Base-by-base conservation (phyloP, 2,329 filamentous ascomycete genomes). In the Colletotrichum musae region DNA sequence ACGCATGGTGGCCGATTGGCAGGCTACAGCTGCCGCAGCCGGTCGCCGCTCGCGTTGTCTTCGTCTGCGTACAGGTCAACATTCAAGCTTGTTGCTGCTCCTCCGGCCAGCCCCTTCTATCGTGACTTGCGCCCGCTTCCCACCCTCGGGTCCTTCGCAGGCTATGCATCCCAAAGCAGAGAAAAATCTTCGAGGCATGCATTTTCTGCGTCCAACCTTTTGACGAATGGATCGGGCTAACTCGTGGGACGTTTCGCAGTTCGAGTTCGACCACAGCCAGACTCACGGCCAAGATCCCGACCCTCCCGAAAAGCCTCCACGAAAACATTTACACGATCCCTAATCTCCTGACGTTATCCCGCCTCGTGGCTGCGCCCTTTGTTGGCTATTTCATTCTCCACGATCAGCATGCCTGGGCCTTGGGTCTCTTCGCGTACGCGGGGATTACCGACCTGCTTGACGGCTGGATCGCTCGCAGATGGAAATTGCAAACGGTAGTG, bases 281-380 rank as follows among this genome's bases (percentile, higher is more conserved):
- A 53, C 39, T 65, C 53, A 50, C 43, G 16, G 56, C 61, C 41
- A 69, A 65, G 36, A 57, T 68, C 16, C 54, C 66, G 10, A 32
- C 54, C 26, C 36, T 69, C 6, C 54, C 61, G 12, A 65, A 64
- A 18, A 65, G 47, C 48, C 18, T 69, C 9, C 93, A 92, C 78
- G 96, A 99, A 82, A 94, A 99, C 77, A 97, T 99, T 77, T 98
- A 97, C 84, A 99, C 94, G 43, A 78, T 99, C n/a, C 96, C 96
- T 48, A 99, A 99, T 78, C 86, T 97, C 71, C 87, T 99, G 61
- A 99, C 96, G 1, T 91, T 95, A 73, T 93, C 94, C 2, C 93
- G 96, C 3, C 89, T 99, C 47, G 78, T 93, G 58, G 92, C 93
- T 1, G 93, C 96, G 1, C 96, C 96, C 0, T 85, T 93, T 36